phyloP scores from a whole-genome alignment of 129 eudicot genomes.

The Escallonia rubra region DNA sequence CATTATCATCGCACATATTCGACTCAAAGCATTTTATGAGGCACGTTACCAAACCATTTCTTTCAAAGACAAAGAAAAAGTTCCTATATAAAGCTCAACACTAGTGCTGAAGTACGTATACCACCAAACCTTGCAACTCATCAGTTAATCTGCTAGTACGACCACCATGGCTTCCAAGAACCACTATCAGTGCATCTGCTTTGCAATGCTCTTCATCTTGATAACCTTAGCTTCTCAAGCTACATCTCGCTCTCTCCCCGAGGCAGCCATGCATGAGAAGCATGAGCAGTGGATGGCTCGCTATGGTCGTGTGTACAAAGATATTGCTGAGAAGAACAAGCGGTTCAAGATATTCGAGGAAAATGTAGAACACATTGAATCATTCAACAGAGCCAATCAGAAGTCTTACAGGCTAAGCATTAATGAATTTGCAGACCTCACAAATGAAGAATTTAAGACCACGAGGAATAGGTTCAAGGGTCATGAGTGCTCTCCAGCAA shows the following conservation, averaged over 20 bases:
- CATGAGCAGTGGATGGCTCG: constrained; percentile 7
- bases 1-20: no score
- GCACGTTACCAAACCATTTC: no score
- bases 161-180: background rate
- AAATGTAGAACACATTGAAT: background rate
- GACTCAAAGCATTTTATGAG: no score
- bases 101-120: no score
- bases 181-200: background rate
- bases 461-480: background rate
- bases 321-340: background rate
- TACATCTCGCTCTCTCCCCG: background rate
- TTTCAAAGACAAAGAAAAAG: no score
- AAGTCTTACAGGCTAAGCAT: background rate
- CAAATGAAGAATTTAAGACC: background rate
- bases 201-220: background rate
- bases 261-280: background rate
- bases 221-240: background rate
- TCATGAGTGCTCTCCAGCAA: background rate
- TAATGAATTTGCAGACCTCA: constrained; percentile 2
- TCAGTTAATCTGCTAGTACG: background rate
- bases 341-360: background rate
- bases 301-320: background rate
- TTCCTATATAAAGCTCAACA: no score
- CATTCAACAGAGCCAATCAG: background rate
- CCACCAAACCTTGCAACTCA: background rate